Evolutionary conservation across 495 filamentous ascomycete genomes (phyloP).

Genomic region (Hypomontagnella submonticulosa): DNA sequence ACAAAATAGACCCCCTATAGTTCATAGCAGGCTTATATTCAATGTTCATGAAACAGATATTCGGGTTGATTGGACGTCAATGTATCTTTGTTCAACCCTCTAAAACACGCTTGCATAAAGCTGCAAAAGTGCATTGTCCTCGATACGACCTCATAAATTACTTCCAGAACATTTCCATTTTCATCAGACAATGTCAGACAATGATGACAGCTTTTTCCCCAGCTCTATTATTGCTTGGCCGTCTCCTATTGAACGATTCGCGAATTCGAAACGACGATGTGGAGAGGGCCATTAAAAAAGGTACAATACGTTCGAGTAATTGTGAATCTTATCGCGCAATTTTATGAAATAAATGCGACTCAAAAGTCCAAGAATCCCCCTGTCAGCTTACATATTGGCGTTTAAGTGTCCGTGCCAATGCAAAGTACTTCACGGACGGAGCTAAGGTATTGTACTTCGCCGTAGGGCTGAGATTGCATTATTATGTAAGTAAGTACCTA

Average conservation of each 20-base stretch:
- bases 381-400: slow-evolving; percentile 29
- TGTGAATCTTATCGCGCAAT: slow-evolving; percentile 11
- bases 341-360: slow-evolving; percentile 15
- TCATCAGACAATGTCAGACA: slow-evolving; percentile 8
- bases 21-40: slow-evolving; percentile 6
- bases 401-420: neutral
- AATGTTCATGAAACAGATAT: slow-evolving; percentile 22
- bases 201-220: slow-evolving; percentile 15
- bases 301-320: slow-evolving; percentile 25
- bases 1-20: neutral
- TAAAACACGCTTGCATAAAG: slow-evolving; percentile 30
- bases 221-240: slow-evolving; percentile 11
- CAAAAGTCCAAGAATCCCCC: slow-evolving; percentile 32
- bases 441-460: slow-evolving; percentile 12
- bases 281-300: slow-evolving; percentile 24
- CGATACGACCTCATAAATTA: slow-evolving; percentile 28
- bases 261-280: slow-evolving; percentile 36
- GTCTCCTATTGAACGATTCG: slow-evolving; percentile 24
- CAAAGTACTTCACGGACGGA: no score
- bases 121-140: slow-evolving; percentile 19
- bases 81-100: slow-evolving; percentile 11
- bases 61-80: slow-evolving; percentile 16
- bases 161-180: slow-evolving; percentile 34
- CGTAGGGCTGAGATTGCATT: slow-evolving; percentile 35
- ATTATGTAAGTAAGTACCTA: slow-evolving; percentile 20